Evolutionary conservation across 495 filamentous ascomycete species (phyloP), one percentile per base, ranked within the genome.

Genomic region (Penicillium silybi): DNA sequence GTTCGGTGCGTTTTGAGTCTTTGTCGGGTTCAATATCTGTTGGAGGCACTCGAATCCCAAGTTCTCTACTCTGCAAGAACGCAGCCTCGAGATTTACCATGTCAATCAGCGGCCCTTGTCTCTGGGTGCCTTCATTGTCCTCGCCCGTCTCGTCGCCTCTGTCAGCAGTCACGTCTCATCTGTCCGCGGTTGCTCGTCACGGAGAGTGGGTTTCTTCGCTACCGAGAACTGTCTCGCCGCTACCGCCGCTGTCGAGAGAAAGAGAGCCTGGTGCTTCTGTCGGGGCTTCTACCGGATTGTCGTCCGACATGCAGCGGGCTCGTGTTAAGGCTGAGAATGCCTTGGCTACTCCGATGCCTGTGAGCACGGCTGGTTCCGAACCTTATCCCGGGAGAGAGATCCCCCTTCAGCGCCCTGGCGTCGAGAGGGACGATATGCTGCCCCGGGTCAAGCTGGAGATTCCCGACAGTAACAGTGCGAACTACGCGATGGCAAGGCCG

Each of bases 91-190:
- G 48, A 44, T 56, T 62, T 65, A 73, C 53, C 64, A 74, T 74
- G 71, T 74, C 71, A 64, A 58, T 70, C 64, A 67, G 65, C 53
- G 68, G 71, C 44, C 66, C 69, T 57, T 74, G 71, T 61, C 65
- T 68, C 52, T 74, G 71, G 71, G 52, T 71, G 52, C 61, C 71
- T 41, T 66, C 71, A 29, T 53, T 74, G 50, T 63, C 69, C 46
- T 65, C 71, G 38, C 61, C 69, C 49, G 55, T 67, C 42, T 58
- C 61, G 42, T 69, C 71, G 41, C 61, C 68, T 54, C 52, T 72
- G n/a, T 62, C 71, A 55, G 59, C 64, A 39, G 64, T 70, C 42
- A 56, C 63, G 41, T 68, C 61, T 54, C 62, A 68, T 52, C 63
- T 70, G 34, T 62, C 68, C 22, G 53, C 67, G 26, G 50, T 59